Percentiles rank a stretch among this genome's conserved stretches.
These are phyloP conservation scores for Vanilla planifolia DNA, from an alignment of 106 monocot genomes.

Conservation along the genomic window DNA sequence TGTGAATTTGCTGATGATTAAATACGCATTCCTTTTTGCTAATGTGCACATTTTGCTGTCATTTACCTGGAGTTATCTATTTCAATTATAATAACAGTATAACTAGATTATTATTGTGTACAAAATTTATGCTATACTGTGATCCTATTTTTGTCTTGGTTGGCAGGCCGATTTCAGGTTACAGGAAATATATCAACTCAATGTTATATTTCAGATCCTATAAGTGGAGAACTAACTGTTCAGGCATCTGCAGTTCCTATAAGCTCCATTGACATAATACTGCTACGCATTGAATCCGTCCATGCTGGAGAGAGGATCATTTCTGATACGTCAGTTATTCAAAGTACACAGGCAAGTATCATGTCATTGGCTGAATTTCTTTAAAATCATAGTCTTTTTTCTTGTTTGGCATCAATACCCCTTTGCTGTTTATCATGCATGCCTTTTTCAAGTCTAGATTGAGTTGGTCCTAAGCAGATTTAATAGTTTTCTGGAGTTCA, in stretches of 20 bases:
- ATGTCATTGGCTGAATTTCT: neutral
- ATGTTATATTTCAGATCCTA: conserved; percentile 29
- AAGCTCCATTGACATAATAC: conserved; percentile 37
- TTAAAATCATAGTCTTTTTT: no score
- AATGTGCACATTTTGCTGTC: neutral
- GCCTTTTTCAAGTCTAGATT: no score
- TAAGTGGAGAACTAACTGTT: conserved; percentile 34
- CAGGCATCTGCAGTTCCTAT: conserved; percentile 45
- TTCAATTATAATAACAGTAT: neutral
- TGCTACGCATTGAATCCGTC: conserved; percentile 43
- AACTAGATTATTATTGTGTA: neutral
- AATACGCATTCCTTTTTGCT: no score
- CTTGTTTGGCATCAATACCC: no score
- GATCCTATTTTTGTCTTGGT: neutral
- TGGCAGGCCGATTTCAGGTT: conserved; percentile 30
- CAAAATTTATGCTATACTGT: neutral
- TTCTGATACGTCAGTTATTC: conserved; percentile 26
- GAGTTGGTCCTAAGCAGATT: no score
- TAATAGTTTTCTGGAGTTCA: no score
- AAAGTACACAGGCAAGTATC: conserved; percentile 32
- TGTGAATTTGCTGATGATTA: no score
- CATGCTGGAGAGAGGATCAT: conserved; percentile 38
- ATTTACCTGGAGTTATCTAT: no score
- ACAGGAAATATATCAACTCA: conserved; percentile 32
- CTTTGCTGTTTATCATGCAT: no score